Evolutionary conservation across 257 asterid genomes (phyloP).

Genomic region (Solanum etuberosum): DNA sequence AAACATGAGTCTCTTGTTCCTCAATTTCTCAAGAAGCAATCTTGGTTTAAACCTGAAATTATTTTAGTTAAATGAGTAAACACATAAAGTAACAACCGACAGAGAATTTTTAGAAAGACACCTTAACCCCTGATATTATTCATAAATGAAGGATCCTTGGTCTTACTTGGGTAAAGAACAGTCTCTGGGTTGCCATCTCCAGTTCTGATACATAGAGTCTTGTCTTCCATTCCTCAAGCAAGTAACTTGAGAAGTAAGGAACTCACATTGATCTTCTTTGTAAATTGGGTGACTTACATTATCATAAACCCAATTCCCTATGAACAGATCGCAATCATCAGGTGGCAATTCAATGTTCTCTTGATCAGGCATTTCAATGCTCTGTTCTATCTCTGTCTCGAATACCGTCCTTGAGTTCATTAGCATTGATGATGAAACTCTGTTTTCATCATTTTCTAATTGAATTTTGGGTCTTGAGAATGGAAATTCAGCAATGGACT

Average conservation of each 20-base stretch:
- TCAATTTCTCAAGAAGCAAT: constrained; percentile 9
- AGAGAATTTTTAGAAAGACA: no score
- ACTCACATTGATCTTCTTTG: constrained; percentile 56
- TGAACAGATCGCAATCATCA: constrained; percentile 54
- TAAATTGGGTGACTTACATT: constrained; percentile 46
- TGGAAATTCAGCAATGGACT: constrained; percentile 64
- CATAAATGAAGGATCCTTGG: no score
- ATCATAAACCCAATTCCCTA: constrained; percentile 66
- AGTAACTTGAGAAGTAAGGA: constrained; percentile 30
- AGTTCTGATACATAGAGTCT: constrained; percentile 58
- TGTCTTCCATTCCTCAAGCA: constrained; percentile 59
- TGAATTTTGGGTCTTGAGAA: constrained; percentile 17
- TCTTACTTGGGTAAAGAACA: constrained; percentile 69
- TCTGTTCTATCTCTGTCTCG: constrained; percentile 19
- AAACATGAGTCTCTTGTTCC: constrained; percentile 83
- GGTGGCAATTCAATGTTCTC: constrained; percentile 35
- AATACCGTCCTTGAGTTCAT: constrained; percentile 11
- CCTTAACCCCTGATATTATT: neutral
- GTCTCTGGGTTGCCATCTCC: constrained; percentile 86
- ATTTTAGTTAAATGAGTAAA: neutral
- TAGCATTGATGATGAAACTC: constrained; percentile 11
- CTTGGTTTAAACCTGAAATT: neutral
- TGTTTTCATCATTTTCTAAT: neutral
- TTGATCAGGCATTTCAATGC: neutral
- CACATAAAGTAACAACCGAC: neutral